phyloP scores from a whole-genome alignment of 208 protist genomes.

The Acanthamoeba divionensis region DNA sequence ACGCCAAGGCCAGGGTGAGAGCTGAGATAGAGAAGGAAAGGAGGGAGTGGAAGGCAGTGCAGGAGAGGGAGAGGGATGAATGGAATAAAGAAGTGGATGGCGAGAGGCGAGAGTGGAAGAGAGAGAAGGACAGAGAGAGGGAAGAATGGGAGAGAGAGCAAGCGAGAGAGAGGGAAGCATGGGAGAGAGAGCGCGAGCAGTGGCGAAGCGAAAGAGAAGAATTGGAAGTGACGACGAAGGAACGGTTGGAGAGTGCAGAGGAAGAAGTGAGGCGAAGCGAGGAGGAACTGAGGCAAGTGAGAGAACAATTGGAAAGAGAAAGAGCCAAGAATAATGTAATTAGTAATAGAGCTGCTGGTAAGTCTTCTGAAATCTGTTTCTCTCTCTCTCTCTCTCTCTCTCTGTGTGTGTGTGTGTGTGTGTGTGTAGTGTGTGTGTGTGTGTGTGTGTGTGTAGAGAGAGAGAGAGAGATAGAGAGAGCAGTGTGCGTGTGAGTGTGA shows the following conservation, averaged over 20 bases:
- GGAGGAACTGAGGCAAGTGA: too few species aligned
- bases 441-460: too few species aligned
- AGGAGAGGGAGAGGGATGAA: neutral
- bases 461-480: too few species aligned
- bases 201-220: neutral
- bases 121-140: neutral
- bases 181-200: too few species aligned
- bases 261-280: neutral
- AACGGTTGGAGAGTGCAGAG: neutral
- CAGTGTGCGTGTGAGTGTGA: too few species aligned
- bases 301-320: too few species aligned
- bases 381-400: too few species aligned
- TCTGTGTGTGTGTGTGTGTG: too few species aligned
- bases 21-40: neutral
- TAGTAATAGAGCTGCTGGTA: too few species aligned
- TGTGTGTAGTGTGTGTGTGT: too few species aligned
- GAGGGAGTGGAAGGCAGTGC: neutral
- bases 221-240: neutral
- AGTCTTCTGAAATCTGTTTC: too few species aligned
- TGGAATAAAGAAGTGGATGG: neutral
- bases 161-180: neutral
- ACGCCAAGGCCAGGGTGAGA: neutral
- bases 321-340: too few species aligned
- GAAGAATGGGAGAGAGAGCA: neutral
- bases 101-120: neutral